These are phyloP conservation scores for Camelina laxa DNA, from an alignment of 345 rosid genomes.

Conservation along the genomic window DNA sequence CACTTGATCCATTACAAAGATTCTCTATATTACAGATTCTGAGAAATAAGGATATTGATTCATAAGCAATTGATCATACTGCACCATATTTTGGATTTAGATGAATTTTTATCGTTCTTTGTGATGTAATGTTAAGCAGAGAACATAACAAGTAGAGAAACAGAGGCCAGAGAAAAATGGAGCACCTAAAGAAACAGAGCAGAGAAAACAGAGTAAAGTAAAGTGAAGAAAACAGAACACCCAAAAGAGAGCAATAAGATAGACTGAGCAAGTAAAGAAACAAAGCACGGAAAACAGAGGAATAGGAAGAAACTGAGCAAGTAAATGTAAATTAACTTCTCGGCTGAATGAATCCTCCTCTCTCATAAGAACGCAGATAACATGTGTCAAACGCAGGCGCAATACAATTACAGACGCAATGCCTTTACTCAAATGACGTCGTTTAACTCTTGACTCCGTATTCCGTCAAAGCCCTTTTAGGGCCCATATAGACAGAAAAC, in stretches of 20 bases:
- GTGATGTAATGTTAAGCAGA: background rate
- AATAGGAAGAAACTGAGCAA: background rate
- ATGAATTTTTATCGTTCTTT: background rate
- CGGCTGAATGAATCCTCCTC: background rate
- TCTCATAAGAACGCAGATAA: background rate
- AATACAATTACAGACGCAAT: background rate
- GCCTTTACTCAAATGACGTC: background rate
- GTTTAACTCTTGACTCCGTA: background rate
- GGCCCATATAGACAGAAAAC: slow-evolving; percentile 12
- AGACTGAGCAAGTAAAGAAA: background rate
- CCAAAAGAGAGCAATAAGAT: background rate
- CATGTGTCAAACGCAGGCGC: background rate
- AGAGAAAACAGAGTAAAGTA: background rate
- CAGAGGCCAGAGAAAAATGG: background rate
- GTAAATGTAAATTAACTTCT: background rate
- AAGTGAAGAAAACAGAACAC: background rate
- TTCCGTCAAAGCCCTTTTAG: slow-evolving; percentile 10
- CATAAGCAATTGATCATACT: background rate
- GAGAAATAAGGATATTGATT: background rate
- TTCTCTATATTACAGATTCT: background rate
- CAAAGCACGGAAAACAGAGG: background rate
- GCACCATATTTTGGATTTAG: background rate
- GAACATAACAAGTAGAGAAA: background rate
- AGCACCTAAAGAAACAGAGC: background rate
- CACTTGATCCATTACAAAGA: background rate